phyloP scores from a whole-genome alignment of 1,139 yeast genomes.

The Suhomyces bokatorum region DNA sequence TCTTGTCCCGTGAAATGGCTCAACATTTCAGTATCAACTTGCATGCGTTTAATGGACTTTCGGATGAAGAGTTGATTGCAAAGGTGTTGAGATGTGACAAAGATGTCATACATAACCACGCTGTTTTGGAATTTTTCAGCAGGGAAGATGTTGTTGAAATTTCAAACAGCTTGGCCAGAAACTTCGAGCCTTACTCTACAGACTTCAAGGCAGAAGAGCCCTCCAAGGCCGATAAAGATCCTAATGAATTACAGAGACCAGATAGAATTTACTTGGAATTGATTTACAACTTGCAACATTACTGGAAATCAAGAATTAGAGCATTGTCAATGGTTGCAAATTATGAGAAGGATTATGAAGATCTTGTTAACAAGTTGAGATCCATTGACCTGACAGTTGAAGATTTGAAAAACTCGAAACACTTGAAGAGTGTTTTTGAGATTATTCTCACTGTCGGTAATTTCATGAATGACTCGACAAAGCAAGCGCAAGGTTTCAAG shows the following conservation, averaged over 20 bases:
- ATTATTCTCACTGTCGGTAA: slow-evolving; percentile 81
- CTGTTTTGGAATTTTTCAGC: slow-evolving; percentile 69
- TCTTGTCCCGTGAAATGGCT: slow-evolving; percentile 67
- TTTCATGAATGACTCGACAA: slow-evolving; percentile 77
- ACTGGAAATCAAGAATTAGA: slow-evolving; percentile 79
- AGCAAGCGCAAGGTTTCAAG: slow-evolving; percentile 80
- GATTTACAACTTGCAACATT: slow-evolving; percentile 72
- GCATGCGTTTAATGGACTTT: slow-evolving; percentile 54
- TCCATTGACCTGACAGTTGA: slow-evolving; percentile 66
- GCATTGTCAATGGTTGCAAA: slow-evolving; percentile 60
- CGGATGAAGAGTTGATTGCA: slow-evolving; percentile 57
- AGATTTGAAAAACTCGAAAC: slow-evolving; percentile 55
- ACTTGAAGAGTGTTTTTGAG: slow-evolving; percentile 66
- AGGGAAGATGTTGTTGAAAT: slow-evolving; percentile 69
- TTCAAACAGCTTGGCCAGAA: slow-evolving; percentile 60
- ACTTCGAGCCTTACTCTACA: slow-evolving; percentile 65
- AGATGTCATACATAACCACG: slow-evolving; percentile 53
- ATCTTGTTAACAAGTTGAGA: slow-evolving; percentile 59
- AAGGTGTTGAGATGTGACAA: slow-evolving; percentile 66
- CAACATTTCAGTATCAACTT: slow-evolving; percentile 81
- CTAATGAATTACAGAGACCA: slow-evolving; percentile 70
- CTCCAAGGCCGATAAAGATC: slow-evolving; percentile 70
- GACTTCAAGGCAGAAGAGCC: slow-evolving; percentile 40
- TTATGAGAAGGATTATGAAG: slow-evolving; percentile 73
- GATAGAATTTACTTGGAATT: slow-evolving; percentile 74